Conservation (phyloP, 169 alveolate species). For the Plasmodium reichenowi region DNA sequence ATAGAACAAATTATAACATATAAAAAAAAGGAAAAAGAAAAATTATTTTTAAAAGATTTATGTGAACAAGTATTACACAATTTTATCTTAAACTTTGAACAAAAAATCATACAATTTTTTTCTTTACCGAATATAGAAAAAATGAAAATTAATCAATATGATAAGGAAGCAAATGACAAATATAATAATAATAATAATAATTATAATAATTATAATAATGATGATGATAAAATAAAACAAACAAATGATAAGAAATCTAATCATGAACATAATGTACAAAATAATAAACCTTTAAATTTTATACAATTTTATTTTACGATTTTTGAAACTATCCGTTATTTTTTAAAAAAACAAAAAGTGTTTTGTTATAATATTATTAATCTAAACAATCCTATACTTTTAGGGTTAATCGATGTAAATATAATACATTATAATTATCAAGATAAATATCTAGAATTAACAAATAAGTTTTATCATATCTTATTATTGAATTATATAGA, state of each 20-base stretch:
- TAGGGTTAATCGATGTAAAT: conserved; percentile 59
- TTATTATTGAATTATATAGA: conserved; percentile 40
- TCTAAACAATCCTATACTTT: conserved; percentile 43
- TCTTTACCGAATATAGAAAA: conserved; percentile 27
- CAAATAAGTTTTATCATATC: conserved; percentile 39
- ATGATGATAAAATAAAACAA: background rate
- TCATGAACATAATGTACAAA: background rate
- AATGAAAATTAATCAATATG: background rate
- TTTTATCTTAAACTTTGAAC: conserved; percentile 44
- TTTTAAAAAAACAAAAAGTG: conserved; percentile 55
- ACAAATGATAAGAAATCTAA: background rate
- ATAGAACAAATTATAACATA: conserved; percentile 32
- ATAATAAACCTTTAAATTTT: conserved; percentile 11
- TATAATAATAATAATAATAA: background rate
- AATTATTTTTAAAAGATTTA: conserved; percentile 51
- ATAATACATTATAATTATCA: conserved; percentile 53
- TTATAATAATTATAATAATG: background rate
- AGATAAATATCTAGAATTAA: conserved; percentile 27
- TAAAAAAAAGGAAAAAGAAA: conserved; percentile 33
- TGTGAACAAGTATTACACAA: conserved; percentile 32
- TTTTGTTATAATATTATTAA: conserved; percentile 48
- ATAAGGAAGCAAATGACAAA: background rate
- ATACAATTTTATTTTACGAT: conserved; percentile 50
- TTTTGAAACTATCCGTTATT: conserved; percentile 46
- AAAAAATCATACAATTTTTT: conserved; percentile 25